Evolutionary conservation across 805 yeast genomes (phyloP).

Genomic region (Yamadazyma insecticola): DNA sequence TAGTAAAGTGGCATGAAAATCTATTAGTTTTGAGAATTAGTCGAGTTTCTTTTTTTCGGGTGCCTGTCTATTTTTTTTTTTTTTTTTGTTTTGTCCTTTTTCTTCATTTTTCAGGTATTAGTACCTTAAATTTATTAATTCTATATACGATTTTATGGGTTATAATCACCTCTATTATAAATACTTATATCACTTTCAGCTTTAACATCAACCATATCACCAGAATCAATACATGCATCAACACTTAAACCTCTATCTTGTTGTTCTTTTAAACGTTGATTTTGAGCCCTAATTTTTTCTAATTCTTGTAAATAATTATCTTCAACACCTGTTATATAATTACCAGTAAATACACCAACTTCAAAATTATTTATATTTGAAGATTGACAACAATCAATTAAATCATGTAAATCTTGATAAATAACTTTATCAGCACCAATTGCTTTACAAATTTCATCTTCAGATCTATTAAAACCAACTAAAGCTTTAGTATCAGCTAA

Average conservation of each 20-base stretch:
- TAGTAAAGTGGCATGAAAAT: no score
- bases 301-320: constrained; percentile 75
- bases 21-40: no score
- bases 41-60: no score
- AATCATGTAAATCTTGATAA: constrained; percentile 80
- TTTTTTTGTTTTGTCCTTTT: no score
- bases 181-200: constrained; percentile 67
- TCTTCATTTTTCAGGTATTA: no score
- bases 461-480: constrained; percentile 79
- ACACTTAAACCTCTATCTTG: constrained; percentile 37
- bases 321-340: constrained; percentile 91
- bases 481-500: constrained; percentile 91
- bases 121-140: no score
- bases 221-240: constrained; percentile 36
- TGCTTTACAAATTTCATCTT: constrained; percentile 66
- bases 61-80: no score
- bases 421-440: constrained; percentile 91
- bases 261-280: constrained; percentile 44
- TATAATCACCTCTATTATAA: constrained; percentile 53
- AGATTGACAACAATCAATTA: constrained; percentile 70
- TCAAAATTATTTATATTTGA: constrained; percentile 63
- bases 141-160: background rate
- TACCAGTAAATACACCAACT: constrained; percentile 95
- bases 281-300: constrained; percentile 77
- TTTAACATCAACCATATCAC: constrained; percentile 61